Evolutionary conservation across 78 protist genomes (phyloP), one percentile per base, ranked within the genome.

Genomic region (Chrysochromulina tobinii): DNA sequence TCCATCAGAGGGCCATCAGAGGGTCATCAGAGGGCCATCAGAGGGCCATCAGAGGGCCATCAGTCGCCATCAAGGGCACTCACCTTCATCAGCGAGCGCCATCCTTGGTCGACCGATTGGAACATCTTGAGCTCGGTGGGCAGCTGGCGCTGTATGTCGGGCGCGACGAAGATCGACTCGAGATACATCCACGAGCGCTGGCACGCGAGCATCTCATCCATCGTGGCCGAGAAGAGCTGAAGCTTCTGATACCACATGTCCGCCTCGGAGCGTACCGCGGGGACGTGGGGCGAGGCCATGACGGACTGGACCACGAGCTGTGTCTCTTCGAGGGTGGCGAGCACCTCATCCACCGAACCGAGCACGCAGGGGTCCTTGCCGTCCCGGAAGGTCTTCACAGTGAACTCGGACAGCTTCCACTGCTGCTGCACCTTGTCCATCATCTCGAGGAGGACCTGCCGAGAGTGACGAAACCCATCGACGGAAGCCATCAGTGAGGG

Each of bases 181-280:
- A 98, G 90, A 77, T 95, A 95, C 92, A 96, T 89, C 99, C 99
- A 98, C 38, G 79, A n/a, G 86, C 94, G 75, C 93, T 98, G 99
- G 48, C 93, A 92, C 61, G 50, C 61, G n/a, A 95, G 89, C 99
- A 98, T 96, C 84, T 93, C 96, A 59, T 95, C 98, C 20, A 98
- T 53, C n/a, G 94, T 92, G 38, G 93, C 96, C 25, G 92, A 77
- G 51, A 88, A 1, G 23, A 0, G 0, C 54, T 27, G 3, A n/a
- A 67, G 48, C 54, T 7, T 48, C 23, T 3, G 9, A 73, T 95
- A 96, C 98, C 98, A 97, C 64, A 48, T 57, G 61, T 69, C 61
- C 67, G 95, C 93, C n/a, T 77, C 89, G 48, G 90, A 93, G 27
- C 79, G 92, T 27, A 91, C 92, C 25, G 96, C 94, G 51, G 25